Evolutionary conservation across 169 alveolate species (phyloP).

Genomic region (Sarcocystis neurona): DNA sequence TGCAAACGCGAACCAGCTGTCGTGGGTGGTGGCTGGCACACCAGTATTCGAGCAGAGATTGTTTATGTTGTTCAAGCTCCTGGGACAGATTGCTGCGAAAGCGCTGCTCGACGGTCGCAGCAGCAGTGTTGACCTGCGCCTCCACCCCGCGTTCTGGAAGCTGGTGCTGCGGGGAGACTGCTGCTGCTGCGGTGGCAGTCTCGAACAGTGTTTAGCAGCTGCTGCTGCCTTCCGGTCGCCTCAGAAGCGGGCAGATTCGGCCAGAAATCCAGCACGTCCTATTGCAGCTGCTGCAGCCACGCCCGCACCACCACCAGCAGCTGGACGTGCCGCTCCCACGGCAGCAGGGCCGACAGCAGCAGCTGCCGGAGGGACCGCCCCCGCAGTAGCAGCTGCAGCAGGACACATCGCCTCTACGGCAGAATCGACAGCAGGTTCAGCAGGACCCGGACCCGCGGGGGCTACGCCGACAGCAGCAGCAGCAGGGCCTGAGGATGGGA

Average conservation of each 20-base stretch:
- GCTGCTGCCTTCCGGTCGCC: no score
- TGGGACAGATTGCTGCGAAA: conserved; percentile 68
- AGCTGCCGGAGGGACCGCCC: background rate
- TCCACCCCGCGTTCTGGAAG: conserved; percentile 68
- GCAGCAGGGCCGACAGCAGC: background rate
- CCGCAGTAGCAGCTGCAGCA: background rate
- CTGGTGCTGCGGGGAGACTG: conserved; percentile 19
- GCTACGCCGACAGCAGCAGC: background rate
- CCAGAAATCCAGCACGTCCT: no score
- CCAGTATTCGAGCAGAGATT: conserved; percentile 27
- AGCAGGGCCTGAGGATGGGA: background rate
- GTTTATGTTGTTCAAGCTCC: conserved; percentile 53
- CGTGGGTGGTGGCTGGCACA: background rate
- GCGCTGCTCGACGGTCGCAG: conserved; percentile 62
- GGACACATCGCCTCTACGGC: background rate
- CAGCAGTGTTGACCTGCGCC: conserved; percentile 60
- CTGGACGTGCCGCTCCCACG: background rate
- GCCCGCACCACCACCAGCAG: background rate
- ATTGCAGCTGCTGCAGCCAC: conserved; percentile 31
- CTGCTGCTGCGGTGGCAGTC: conserved; percentile 40
- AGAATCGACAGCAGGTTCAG: no score
- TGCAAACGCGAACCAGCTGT: no score
- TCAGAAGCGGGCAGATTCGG: no score
- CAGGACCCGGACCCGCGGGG: background rate
- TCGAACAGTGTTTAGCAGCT: no score